Evolutionary conservation across 78 protist species (phyloP), one percentile per base, ranked within the genome.

Genomic region (Dictyostelium discoideum): DNA sequence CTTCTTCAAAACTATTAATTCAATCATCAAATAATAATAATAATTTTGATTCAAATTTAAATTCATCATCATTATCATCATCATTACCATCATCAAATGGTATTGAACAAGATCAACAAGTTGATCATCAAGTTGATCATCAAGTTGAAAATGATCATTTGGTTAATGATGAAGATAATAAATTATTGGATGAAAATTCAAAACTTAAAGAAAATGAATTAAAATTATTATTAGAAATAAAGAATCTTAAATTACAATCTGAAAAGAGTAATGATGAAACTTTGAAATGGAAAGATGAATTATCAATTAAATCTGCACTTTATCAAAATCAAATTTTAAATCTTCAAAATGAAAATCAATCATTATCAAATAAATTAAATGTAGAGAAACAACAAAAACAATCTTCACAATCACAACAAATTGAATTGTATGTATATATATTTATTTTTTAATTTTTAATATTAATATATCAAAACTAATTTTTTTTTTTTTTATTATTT

Each of bases 321-420:
- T 77, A 82, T 20, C 88, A 90, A 67, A 90, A 72, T 32, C 95
- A 90, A 82, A 90, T 90, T 46, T 44, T 54, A 39, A 82, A 80
- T 50, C 74, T 90, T 11, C 95, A 90, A 37, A 29, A 60, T 69
- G 95, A 90, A 57, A 42, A 67, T 18, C 83, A 67, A 73, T 32
- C 85, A 50, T 39, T 80, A 20, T 46, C 84, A 39, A 90, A 72
- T 60, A 90, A 90, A 82, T 13, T 90, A 39, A 32, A 69, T 10
- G 37, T 72, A 37, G 95, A 90, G 60, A 90, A 90, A 32, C 54
- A 90, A 54, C 29, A 50, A 14, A 82, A 82, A 82, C 89, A 90
- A 73, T 24, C 74, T 20, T 74, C 84, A 2, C 80, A 60, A 39
- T 42, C 84, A 48, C 89, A 90, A 83, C 87, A 90, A 73, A 48